Conservation (phyloP, 805 yeast genomes). For the Candida piceae region DNA sequence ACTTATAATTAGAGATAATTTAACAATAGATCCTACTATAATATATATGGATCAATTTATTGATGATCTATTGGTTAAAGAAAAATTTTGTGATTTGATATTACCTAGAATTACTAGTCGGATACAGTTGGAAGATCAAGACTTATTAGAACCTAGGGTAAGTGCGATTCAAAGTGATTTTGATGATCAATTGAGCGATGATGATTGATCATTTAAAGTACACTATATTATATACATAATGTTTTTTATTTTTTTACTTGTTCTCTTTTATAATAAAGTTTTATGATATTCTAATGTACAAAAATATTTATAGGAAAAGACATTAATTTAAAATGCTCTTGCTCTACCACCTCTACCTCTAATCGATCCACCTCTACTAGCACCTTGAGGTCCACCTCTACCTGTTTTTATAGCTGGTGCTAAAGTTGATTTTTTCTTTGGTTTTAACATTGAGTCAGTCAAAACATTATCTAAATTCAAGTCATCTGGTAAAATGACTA, state of each 20-base stretch:
- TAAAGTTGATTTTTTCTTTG: constrained; percentile 38
- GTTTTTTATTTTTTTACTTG: background rate
- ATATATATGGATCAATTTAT: constrained; percentile 69
- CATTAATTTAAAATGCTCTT: constrained; percentile 26
- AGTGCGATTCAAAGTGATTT: constrained; percentile 33
- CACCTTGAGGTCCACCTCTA: constrained; percentile 11
- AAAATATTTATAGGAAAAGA: too few species aligned
- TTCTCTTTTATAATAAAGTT: constrained; percentile 7
- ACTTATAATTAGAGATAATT: constrained; percentile 41
- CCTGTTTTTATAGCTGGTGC: constrained; percentile 30
- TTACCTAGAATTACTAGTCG: constrained; percentile 57
- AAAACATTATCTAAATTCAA: constrained; percentile 64
- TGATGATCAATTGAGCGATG: constrained; percentile 24
- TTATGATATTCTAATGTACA: constrained; percentile 1
- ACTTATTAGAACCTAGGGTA: constrained; percentile 34
- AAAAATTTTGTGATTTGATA: constrained; percentile 67
- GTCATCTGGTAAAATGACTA: constrained; percentile 80
- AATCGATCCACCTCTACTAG: constrained; percentile 3
- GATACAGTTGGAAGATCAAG: constrained; percentile 37
- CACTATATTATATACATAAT: too few species aligned
- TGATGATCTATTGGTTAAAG: constrained; percentile 52
- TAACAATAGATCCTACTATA: constrained; percentile 34
- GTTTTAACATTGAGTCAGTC: constrained; percentile 43
- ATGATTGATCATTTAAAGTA: constrained; percentile 5
- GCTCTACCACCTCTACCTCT: constrained; percentile 24